Evolutionary conservation across 345 rosid genomes (phyloP).

Genomic region (Syzygium aromaticum): DNA sequence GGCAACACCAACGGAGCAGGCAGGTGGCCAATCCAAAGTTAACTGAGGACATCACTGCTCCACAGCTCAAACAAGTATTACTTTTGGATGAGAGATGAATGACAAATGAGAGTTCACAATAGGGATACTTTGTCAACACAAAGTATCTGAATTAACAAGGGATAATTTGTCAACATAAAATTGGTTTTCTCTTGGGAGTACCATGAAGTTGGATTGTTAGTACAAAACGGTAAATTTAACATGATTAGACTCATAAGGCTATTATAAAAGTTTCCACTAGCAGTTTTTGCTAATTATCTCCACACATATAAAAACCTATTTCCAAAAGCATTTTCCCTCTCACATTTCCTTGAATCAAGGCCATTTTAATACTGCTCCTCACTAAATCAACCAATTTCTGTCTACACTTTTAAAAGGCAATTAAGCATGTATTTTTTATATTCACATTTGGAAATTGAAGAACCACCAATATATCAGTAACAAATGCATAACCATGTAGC

Average conservation of each 20-base stretch:
- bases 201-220: not conserved
- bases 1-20: not conserved
- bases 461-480: not conserved
- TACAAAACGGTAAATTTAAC: not conserved
- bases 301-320: not conserved
- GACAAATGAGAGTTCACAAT: not conserved
- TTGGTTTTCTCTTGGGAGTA: not conserved
- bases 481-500: not conserved
- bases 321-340: not conserved
- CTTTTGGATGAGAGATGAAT: not conserved
- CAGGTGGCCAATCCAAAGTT: not conserved
- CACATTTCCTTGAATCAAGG: not conserved
- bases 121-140: not conserved
- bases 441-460: not conserved
- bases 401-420: not conserved
- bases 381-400: not conserved
- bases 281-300: not conserved
- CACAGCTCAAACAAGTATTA: not conserved
- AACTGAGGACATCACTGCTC: not conserved
- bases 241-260: not conserved
- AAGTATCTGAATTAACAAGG: not conserved
- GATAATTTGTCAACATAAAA: not conserved
- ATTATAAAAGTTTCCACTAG: not conserved
- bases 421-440: not conserved
- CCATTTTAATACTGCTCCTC: not conserved